Conservation (phyloP, 176 grass and related monocot species). For the Chloris gayana region DNA sequence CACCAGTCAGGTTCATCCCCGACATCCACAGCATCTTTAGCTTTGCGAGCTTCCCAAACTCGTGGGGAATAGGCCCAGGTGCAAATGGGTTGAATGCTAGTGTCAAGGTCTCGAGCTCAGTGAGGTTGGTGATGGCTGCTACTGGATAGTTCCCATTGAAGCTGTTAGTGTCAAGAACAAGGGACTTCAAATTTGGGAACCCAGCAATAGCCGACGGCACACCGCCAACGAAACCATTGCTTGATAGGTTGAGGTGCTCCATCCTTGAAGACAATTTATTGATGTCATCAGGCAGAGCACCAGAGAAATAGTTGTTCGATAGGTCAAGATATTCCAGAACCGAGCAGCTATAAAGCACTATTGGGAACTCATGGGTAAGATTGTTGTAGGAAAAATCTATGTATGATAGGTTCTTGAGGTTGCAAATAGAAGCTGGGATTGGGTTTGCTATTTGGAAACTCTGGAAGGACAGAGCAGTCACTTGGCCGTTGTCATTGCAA, state of each 20-base stretch:
- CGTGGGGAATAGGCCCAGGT: not conserved
- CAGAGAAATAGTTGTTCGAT: slow-evolving; percentile 45
- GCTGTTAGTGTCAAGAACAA: slow-evolving; percentile 32
- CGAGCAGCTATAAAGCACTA: slow-evolving; percentile 47
- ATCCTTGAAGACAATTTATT: slow-evolving; percentile 32
- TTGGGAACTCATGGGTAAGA: slow-evolving; percentile 42
- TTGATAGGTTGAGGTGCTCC: slow-evolving; percentile 32
- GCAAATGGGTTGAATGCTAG: slow-evolving; percentile 40
- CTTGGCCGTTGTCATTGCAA: not conserved
- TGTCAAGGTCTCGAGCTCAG: slow-evolving; percentile 33
- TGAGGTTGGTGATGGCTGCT: slow-evolving; percentile 24
- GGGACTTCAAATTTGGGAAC: slow-evolving; percentile 21
- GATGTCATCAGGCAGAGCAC: slow-evolving; percentile 39
- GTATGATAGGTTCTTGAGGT: slow-evolving; percentile 26
- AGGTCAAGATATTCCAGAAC: slow-evolving; percentile 43
- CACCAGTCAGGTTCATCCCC: slow-evolving; percentile 27
- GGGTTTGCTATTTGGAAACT: not conserved
- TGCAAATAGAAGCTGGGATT: slow-evolving; percentile 47
- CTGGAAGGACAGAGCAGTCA: not conserved
- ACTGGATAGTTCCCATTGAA: slow-evolving; percentile 49
- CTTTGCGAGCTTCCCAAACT: slow-evolving; percentile 47
- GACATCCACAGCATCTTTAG: slow-evolving; percentile 39
- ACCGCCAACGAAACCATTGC: slow-evolving; percentile 47
- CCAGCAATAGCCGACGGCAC: slow-evolving; percentile 31
- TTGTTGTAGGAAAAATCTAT: slow-evolving; percentile 60